Evolutionary conservation across 148 eudicot species (phyloP), one percentile per base, ranked within the genome.

Genomic region (Bassia scoparia): DNA sequence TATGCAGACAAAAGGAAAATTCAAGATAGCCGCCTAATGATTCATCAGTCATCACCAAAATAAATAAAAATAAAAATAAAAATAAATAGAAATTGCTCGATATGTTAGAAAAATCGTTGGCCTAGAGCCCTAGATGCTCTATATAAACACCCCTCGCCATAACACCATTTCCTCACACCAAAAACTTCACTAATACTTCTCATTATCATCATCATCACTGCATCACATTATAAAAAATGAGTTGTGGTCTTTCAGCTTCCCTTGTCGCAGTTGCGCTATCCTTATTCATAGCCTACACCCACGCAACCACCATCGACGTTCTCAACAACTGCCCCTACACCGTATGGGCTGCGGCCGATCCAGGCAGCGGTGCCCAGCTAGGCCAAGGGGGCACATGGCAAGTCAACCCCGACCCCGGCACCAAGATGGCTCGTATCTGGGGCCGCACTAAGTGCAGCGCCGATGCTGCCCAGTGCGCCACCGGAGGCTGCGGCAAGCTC

Each of bases 401-500:
- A 1, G n/a, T 84, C 6, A 50, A n/a, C 14, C 84, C 78, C 15
- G 20, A 71, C 0, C 43, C 84, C 0, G 88, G 90, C 24, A 86
- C 82, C 12, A 46, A 23, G 0, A n/a, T 16, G 59, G 87, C 81
- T 34, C 86, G 89, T 2, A 82, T 89, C 1, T 87, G 93, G 93
- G 78, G 71, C 38, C 83, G 90, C 0, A 89, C 93, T 1, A 70
- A 72, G 0, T 89, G 89, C 83, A 80, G 37, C 30, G 75, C 70
- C 16, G 79, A 85, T 67, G 84, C 68, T 1, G n/a, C 86, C 34
- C 49, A 31, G 3, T 88, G 92, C 33, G 50, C 71, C 23, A 87
- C 89, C 0, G 90, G 90, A 2, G 90, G 83, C 61, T 89, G 90
- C 21, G 89, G 88, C 0, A 69, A 79, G 12, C 86, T 82, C 1